A percentile compares a stretch with the other conserved stretches of the same genome.
Evolutionary conservation across 805 yeast species (phyloP).

Genomic region (Suhomyces faveliae): DNA sequence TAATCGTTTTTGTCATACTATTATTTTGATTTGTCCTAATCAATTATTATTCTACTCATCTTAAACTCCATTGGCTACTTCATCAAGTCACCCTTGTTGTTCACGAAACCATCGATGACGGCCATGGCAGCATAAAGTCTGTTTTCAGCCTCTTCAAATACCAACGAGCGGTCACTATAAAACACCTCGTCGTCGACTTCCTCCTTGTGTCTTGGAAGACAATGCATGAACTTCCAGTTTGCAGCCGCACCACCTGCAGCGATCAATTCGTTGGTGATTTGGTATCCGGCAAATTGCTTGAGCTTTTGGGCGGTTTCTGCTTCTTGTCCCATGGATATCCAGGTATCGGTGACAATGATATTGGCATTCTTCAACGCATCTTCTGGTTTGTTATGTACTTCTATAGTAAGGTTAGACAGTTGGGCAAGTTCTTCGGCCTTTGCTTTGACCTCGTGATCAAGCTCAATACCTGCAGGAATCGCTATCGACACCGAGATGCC

Average conservation of each 20-base stretch:
- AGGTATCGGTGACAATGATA: constrained; percentile 91
- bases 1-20: too few relatives aligned
- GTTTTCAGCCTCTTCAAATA: constrained; percentile 95
- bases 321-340: constrained; percentile 98
- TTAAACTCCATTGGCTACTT: too few relatives aligned
- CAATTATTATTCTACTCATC: too few relatives aligned
- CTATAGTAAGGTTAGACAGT: constrained; percentile 44
- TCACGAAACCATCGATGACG: constrained; percentile 83
- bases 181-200: constrained; percentile 94
- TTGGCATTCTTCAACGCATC: constrained; percentile 73
- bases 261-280: constrained; percentile 69
- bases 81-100: constrained; percentile 68
- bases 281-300: constrained; percentile 83
- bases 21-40: too few relatives aligned
- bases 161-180: constrained; percentile 74
- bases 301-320: constrained; percentile 67
- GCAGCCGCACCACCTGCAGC: constrained; percentile 53
- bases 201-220: constrained; percentile 92
- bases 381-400: constrained; percentile 68
- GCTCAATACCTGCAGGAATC: constrained; percentile 73
- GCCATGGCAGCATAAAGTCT: constrained; percentile 96
- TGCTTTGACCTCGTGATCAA: constrained; percentile 53
- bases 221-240: constrained; percentile 93
- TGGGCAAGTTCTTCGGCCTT: constrained; percentile 54
- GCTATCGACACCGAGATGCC: constrained; percentile 84